Base-by-base conservation (phyloP, 2,329 filamentous ascomycete genomes). In the Fusarium oligoseptatum region DNA sequence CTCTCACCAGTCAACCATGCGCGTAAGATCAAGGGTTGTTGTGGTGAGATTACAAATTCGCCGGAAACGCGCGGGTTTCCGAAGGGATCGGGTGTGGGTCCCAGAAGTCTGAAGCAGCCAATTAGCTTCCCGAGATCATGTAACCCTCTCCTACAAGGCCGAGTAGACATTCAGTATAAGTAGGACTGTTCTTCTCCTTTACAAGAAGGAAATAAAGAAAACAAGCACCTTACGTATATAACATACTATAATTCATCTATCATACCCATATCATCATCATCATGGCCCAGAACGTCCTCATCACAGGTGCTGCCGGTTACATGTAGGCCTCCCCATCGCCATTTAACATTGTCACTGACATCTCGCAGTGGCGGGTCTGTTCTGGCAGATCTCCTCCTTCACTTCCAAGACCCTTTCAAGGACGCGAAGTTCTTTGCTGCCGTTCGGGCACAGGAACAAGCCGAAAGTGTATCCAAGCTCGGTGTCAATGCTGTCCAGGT, bases 291-390 rank as follows among this genome's bases (percentile, higher is more conserved):
- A 82, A 82, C 32, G 75, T 82, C 58, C 79, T 83, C 39, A 77
- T 83, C 68, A 83, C 82, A 50, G 82, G 82, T 39, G 81, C 80
- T 20, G 82, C 80, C 32, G 82, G 82, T 37, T 83, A 82, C 75
- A 80, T 83, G 82, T 77, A 71, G 11, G 63, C 17, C 5, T 3
- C 6, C 9, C 6, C 3, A 6, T 12, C 3, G 9, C 4, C 8
- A 34, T 22, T 32, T 9, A n/a, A 2, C 22, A 7, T 20, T 69
- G 29, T 7, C 12, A 22, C 61, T 72, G 73, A 64, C 29, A 4
- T 2, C 14, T 20, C 36, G 15, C 45, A 83, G 82, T 3, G 82
- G 83, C 15, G 83, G 83, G 17, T 83, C 83, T 27, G 48, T 84
- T 27, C 41, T 84, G 27, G 78, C 82, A 0, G 78, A 83, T 39